Percentiles rank a stretch among this genome's conserved stretches.
These are phyloP conservation scores for Aphanomyces astaci DNA, from an alignment of 352 stramenopile species.

Conservation along the genomic window DNA sequence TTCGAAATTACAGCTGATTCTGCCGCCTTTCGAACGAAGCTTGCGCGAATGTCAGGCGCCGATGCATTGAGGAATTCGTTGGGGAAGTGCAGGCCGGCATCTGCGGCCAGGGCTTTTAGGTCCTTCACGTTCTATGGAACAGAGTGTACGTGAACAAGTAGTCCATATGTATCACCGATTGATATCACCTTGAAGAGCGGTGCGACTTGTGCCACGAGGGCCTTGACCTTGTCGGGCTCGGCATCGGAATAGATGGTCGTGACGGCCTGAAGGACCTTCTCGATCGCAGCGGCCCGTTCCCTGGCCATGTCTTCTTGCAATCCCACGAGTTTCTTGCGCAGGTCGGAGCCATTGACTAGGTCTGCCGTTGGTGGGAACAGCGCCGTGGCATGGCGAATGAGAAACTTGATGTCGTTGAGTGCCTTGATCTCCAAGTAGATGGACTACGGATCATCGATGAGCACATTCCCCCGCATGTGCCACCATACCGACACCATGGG, in stretches of 20 bases:
- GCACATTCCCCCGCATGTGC: background rate
- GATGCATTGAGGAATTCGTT: slow-evolving; percentile 71
- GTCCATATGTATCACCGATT: too few relatives aligned
- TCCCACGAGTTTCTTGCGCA: slow-evolving; percentile 43
- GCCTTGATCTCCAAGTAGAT: slow-evolving; percentile 72
- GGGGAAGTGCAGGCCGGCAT: slow-evolving; percentile 66
- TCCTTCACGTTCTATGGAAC: slow-evolving; percentile 83
- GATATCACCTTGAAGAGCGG: slow-evolving; percentile 71
- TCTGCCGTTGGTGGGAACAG: slow-evolving; percentile 60
- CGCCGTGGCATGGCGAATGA: slow-evolving; percentile 55
- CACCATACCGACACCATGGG: slow-evolving; percentile 40
- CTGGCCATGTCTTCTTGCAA: slow-evolving; percentile 60
- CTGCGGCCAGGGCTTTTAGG: slow-evolving; percentile 71
- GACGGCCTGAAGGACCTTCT: slow-evolving; percentile 54
- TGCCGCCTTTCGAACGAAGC: slow-evolving; percentile 35
- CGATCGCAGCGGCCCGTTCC: slow-evolving; percentile 51
- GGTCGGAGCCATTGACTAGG: slow-evolving; percentile 54
- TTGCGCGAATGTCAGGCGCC: slow-evolving; percentile 41
- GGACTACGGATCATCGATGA: too few relatives aligned
- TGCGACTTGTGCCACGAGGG: slow-evolving; percentile 46
- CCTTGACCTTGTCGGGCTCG: slow-evolving; percentile 54
- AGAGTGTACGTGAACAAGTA: too few relatives aligned
- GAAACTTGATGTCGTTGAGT: slow-evolving; percentile 74
- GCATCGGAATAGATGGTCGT: slow-evolving; percentile 70
- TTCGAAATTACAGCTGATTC: too few relatives aligned